phyloP scores from a whole-genome alignment of 2,329 filamentous ascomycete species.

The Diaporthe sp. region DNA sequence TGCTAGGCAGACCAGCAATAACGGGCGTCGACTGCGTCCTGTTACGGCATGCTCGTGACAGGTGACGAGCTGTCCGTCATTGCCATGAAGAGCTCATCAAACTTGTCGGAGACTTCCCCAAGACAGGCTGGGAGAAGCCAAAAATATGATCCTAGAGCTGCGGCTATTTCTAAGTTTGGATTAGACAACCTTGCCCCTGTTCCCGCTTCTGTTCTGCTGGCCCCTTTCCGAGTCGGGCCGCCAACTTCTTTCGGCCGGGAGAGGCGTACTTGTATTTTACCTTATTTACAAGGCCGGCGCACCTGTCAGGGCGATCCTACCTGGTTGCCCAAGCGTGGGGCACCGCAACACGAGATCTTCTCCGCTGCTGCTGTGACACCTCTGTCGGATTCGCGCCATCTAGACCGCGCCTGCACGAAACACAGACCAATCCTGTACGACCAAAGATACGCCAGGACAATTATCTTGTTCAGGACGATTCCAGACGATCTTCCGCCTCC shows the following conservation, averaged over 20 bases:
- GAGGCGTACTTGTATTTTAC: not conserved
- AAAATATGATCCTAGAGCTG: constrained; percentile 14
- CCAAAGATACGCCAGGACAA: constrained; percentile 11
- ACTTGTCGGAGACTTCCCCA: not conserved
- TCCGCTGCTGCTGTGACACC: not conserved
- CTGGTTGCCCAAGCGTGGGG: not conserved
- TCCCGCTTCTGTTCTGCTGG: not conserved
- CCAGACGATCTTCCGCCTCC: constrained; percentile 7
- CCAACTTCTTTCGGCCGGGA: constrained; percentile 10
- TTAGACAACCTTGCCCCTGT: constrained; percentile 22
- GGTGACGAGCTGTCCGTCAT: not conserved
- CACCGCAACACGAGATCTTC: constrained; percentile 22
- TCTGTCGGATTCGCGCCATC: not conserved
- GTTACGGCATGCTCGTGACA: constrained; percentile 1
- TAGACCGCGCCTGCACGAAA: not conserved
- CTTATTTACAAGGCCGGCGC: not conserved
- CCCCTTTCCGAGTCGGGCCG: constrained; percentile 27
- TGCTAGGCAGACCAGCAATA: not conserved
- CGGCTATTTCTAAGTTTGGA: constrained; percentile 26
- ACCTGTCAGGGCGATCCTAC: constrained; percentile 4
- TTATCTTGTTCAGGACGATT: constrained; percentile 5
- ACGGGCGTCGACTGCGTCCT: not conserved
- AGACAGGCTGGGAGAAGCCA: not conserved
- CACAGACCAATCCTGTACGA: constrained; percentile 4
- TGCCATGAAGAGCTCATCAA: not conserved